These are phyloP conservation scores for Calonectria crousiana DNA, from an alignment of 2,329 filamentous ascomycete species.

Conservation along the genomic window DNA sequence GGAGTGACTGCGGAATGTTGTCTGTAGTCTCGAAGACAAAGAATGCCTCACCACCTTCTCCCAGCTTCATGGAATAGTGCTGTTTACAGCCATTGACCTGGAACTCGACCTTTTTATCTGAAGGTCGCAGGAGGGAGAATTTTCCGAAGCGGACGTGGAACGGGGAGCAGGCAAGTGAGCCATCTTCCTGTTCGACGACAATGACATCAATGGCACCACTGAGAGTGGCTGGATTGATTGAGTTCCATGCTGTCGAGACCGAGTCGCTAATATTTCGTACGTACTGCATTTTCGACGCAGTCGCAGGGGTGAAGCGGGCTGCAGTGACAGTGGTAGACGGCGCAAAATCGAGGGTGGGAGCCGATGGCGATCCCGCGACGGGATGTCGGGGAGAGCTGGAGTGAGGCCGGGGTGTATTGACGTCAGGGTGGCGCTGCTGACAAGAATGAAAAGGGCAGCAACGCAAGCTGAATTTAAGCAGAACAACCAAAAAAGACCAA, in stretches of 20 bases:
- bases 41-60: constrained; percentile 97
- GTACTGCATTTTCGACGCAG: constrained; percentile 85
- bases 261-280: constrained; percentile 94
- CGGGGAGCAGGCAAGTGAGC: constrained; percentile 88
- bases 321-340: not conserved
- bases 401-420: constrained; percentile 17
- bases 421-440: constrained; percentile 8
- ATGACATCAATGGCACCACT: constrained; percentile 99
- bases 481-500: not conserved
- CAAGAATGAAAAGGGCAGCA: not conserved
- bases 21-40: constrained; percentile 98
- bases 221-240: constrained; percentile 96
- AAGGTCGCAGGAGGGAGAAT: constrained; percentile 93
- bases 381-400: constrained; percentile 15
- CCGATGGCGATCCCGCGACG: constrained; percentile 19
- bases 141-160: constrained; percentile 99
- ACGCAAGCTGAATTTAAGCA: not conserved
- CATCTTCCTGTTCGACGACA: constrained; percentile 96
- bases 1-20: constrained; percentile 90
- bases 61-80: constrained; percentile 97
- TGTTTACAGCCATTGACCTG: constrained; percentile 92
- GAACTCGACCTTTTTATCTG: constrained; percentile 99
- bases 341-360: not conserved
- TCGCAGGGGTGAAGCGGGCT: not conserved
- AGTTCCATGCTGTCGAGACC: constrained; percentile 99